Conservation (phyloP, 306 rosid genomes). For the Quercus wislizeni region DNA sequence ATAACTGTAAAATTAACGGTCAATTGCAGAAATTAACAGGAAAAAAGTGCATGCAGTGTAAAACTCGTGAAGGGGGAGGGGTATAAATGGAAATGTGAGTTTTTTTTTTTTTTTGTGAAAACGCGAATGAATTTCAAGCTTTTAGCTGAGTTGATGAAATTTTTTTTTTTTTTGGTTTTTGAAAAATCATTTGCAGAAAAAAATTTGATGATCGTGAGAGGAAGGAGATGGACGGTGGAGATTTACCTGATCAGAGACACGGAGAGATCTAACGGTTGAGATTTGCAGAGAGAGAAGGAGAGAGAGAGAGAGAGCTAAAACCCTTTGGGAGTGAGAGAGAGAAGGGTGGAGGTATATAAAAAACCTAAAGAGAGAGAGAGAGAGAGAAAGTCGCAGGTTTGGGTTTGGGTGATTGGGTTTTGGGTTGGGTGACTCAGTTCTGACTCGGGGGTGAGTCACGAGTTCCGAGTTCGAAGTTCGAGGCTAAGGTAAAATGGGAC, state of each 20-base stretch:
- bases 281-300: background rate
- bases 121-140: too few relatives aligned
- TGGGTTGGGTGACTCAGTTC: too few relatives aligned
- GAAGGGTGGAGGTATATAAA: background rate
- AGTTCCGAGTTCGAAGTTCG: too few relatives aligned
- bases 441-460: too few relatives aligned
- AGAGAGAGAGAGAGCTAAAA: background rate
- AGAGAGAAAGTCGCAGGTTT: too few relatives aligned
- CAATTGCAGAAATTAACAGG: background rate
- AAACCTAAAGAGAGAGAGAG: background rate
- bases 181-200: background rate
- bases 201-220: background rate
- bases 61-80: background rate
- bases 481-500: too few relatives aligned
- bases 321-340: background rate
- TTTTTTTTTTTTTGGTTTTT: too few relatives aligned
- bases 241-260: background rate
- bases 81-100: background rate
- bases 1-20: background rate
- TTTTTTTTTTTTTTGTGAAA: background rate
- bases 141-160: too few relatives aligned
- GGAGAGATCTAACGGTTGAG: background rate
- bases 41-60: background rate
- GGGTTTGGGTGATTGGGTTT: too few relatives aligned
- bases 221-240: background rate